Evolutionary conservation across 2,329 filamentous ascomycete genomes (phyloP), one percentile per base, ranked within the genome.

Genomic region (Cladosporium sp.): DNA sequence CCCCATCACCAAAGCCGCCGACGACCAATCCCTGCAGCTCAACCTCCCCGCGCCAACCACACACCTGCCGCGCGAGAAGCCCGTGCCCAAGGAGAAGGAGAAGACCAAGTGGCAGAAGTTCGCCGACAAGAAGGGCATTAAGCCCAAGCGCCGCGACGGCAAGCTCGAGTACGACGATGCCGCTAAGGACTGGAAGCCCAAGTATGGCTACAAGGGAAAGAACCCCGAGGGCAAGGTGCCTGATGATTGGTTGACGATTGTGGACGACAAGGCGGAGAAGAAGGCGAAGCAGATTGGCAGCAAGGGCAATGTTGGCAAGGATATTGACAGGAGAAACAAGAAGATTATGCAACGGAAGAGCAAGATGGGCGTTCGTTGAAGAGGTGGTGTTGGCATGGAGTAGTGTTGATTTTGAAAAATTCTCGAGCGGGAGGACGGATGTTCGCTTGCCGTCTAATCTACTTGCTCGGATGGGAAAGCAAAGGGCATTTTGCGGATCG

Each of bases 41-140:
- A 84, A 86, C 18, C 89, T 99, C 0, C 95, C 95, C 0, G 78
- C 85, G 0, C 83, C 88, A 0, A 81, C 85, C 23, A 96, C 90
- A 1, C 79, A 83, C 0, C 84, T 98, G 4, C 95, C 95, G 26
- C 90, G 95, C 72, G 93, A 97, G 82, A 98, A 99, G 79, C 92
- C 92, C 11, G 83, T 98, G 10, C 95, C 95, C 0, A 85, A 88
- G 64, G 86, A 88, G 71, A 95, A 93, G 81, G 83, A 89, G 65
- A 90, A 90, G 71, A 98, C 94, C 66, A 97, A 93, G 79, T 99
- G 95, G 95, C 90, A 97, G 83, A 88, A 90, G 75, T 99, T 99
- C 82, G 95, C 95, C 54, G 90, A 89, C 79, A 96, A 96, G 87
- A 96, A 97, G 85, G 95, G 95, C 64, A 98, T 99, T 81, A 91